Evolutionary conservation across 1,284 basidiomycete genomes (phyloP), one percentile per base, ranked within the genome.

Genomic region (Ganoderma sinense): DNA sequence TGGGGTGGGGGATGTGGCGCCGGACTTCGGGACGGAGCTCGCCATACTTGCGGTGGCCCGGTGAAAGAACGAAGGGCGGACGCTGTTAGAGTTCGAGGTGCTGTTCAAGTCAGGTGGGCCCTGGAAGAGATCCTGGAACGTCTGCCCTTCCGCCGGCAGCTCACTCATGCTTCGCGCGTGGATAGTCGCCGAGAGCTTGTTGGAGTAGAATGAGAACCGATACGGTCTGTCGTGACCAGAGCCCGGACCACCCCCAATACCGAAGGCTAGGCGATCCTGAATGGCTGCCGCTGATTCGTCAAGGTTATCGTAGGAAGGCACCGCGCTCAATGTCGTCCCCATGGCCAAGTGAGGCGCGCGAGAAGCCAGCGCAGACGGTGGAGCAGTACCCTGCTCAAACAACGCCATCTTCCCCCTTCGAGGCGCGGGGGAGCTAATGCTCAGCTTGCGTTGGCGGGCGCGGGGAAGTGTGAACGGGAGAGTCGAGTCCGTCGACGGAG

Each of bases 131-230:
- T 99, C 95, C 75, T 96, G 94, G 77, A 99, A 99, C 0, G 91
- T 89, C 81, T 99, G 97, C 0, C 95, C 95, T 36, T 97, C 96
- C 0, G 94, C 95, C 0, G 98, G 97, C 4, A 99, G 87, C 80
- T 99, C 98, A 67, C 94, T 93, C 16, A 99, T 83, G 72, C 93
- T 97, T 13, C 97, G 88, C 0, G 98, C 95, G 81, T 99, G 98
- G 62, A 99, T 98, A 1, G 97, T 98, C 0, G 95, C 93, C 2
- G 94, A 91, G 61, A 98, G 85, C 1, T 94, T 88, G 78, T 99
- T 99, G 20, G 96, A 98, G 82, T 99, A 99, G 84, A 99, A 99
- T 0, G 97, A 99, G 84, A 99, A 99, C 41, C 98, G 89, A 79
- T 99, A 99, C 8, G 97, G 97, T 78, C 95, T 86, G 76, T 97